Conservation (phyloP, 2,329 filamentous ascomycete genomes). For the Pezicula rhizophila region DNA sequence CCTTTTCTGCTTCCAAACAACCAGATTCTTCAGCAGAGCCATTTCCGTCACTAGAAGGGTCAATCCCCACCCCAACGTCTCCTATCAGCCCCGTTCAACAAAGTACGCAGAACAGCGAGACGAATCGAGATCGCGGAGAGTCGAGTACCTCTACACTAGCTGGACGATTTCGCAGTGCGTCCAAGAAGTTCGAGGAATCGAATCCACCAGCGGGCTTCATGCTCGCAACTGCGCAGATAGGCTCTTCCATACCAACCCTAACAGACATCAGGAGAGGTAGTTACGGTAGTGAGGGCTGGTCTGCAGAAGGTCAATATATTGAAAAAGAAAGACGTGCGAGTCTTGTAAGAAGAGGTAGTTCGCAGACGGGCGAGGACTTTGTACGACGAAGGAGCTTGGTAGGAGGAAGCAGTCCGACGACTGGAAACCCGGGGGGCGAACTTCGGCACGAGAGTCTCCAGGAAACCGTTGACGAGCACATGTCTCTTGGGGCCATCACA, state of each 20-base stretch:
- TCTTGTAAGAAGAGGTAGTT: slow-evolving; percentile 12
- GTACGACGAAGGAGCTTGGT: slow-evolving; percentile 9
- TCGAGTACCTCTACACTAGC: slow-evolving; percentile 17
- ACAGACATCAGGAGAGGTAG: slow-evolving; percentile 25
- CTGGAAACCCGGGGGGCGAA: slow-evolving; percentile 4
- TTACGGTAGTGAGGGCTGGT: slow-evolving; percentile 25
- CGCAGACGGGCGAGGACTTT: slow-evolving; percentile 10
- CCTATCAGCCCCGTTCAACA: no score
- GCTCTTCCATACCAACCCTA: slow-evolving; percentile 23
- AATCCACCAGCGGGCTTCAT: slow-evolving; percentile 41
- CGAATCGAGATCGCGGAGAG: slow-evolving; percentile 8
- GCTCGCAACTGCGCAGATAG: slow-evolving; percentile 40
- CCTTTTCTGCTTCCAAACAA: not conserved
- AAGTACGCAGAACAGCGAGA: not conserved
- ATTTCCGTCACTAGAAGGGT: slow-evolving; percentile 8
- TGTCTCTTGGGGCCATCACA: not conserved
- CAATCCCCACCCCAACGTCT: not conserved
- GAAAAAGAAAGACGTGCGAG: slow-evolving; percentile 23
- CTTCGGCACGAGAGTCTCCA: slow-evolving; percentile 15
- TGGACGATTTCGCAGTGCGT: slow-evolving; percentile 23
- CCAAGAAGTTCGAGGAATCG: slow-evolving; percentile 37
- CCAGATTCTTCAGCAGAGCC: slow-evolving; percentile 6
- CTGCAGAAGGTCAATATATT: slow-evolving; percentile 23
- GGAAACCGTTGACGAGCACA: slow-evolving; percentile 15
- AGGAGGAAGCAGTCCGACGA: slow-evolving; percentile 5